Evolutionary conservation across 1,284 basidiomycete genomes (phyloP).

Genomic region (Cystobasidium slooffiae): DNA sequence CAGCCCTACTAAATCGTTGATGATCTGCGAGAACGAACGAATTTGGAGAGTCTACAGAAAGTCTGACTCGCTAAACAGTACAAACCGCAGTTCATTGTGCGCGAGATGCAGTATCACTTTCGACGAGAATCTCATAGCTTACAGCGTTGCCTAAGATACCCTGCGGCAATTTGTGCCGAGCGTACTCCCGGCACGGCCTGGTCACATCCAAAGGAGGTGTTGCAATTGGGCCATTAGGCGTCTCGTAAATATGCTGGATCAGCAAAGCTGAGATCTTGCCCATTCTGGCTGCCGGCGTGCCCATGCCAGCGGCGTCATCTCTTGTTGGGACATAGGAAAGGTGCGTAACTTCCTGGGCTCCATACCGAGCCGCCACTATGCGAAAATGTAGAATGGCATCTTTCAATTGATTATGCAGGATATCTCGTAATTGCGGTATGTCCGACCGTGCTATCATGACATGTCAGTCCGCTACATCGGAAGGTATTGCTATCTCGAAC

Average conservation of each 20-base stretch:
- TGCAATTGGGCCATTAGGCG: constrained; percentile 13
- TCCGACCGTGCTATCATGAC: constrained; percentile 2
- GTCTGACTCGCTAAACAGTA: too few relatives aligned
- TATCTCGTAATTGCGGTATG: constrained; percentile 16
- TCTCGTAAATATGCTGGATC: constrained; percentile 21
- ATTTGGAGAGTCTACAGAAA: too few relatives aligned
- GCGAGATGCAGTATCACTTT: background rate
- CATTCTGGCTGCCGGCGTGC: constrained; percentile 8
- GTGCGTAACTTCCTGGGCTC: constrained; percentile 30
- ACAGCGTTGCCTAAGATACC: background rate
- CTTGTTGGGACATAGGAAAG: constrained; percentile 16
- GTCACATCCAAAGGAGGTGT: constrained; percentile 5
- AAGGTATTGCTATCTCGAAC: background rate
- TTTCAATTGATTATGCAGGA: constrained; percentile 23
- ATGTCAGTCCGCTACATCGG: background rate
- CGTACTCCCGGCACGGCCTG: constrained; percentile 16
- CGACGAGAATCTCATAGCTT: constrained; percentile 32
- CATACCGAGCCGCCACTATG: constrained; percentile 10
- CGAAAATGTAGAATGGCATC: constrained; percentile 32
- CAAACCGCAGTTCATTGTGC: too few relatives aligned
- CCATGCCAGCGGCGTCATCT: background rate
- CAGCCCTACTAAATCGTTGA: too few relatives aligned
- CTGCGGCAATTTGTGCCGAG: constrained; percentile 22
- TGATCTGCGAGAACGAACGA: too few relatives aligned
- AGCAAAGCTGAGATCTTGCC: constrained; percentile 17